Base-by-base conservation (phyloP, 225 moss, liverwort and hornwort species). In the Rhytidiadelphus loreus region DNA sequence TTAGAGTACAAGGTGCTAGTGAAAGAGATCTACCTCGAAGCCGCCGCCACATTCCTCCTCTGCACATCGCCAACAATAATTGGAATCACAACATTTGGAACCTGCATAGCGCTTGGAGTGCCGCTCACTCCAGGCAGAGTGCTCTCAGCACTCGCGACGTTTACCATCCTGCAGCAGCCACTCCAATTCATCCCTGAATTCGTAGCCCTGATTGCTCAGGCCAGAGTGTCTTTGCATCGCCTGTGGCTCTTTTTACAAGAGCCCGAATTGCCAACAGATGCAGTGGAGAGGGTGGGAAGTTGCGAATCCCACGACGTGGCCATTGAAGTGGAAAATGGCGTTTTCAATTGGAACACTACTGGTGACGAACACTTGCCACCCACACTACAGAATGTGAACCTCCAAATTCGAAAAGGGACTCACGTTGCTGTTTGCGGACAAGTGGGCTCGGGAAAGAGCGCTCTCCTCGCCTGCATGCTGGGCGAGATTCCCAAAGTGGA, bases 371-470 rank as follows among this genome's bases (percentile, higher is more conserved):
- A 37, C 56, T 41, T 29, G 57, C 84, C 84, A 57, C 84, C 84
- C 71, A 84, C 84, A 41, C 56, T 84, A 43, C 70, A n/a, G 85
- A 82, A 33, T 87, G 87, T 94, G 52, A 93, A 93, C 69, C 33
- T 95, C 37, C 83, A 72, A 43, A 88, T 93, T 44, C 86, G 44
- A 28, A 90, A 88, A 66, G 95, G 93, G 26, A 28, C 77, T 26
- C 89, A 91, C 64, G 89, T 96, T 81, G 95, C 95, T 23, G 83
- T 96, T 53, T 96, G 95, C 62, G 95, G 95, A 39, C 77, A 80
- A 56, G 93, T 96, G 60, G 95, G 93, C 12, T 91, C 95, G 7
- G 95, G 95, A 77, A 96, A 96, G 77, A 93, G 93, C 37, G 87
- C 93, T 60, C 83, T 95, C 58, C 80, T 96, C 12, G 91, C 92